phyloP scores from a whole-genome alignment of 768 basidiomycete species.

The Leccinum boreale region DNA sequence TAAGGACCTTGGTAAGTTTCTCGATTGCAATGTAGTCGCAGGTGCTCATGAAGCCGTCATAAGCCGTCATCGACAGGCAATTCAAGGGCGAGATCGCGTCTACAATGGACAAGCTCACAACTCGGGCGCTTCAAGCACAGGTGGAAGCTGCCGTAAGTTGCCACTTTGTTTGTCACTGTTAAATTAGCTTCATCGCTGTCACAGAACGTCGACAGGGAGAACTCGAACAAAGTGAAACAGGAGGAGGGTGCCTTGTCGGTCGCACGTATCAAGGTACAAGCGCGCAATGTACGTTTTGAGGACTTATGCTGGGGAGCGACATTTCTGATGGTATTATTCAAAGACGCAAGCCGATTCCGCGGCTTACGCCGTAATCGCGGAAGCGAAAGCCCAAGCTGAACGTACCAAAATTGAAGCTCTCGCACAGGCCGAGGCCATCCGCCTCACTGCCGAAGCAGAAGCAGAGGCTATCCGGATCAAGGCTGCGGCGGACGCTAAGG shows the following conservation, averaged over 20 bases:
- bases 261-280: constrained; percentile 70
- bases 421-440: constrained; percentile 74
- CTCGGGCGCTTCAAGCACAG: constrained; percentile 80
- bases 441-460: constrained; percentile 72
- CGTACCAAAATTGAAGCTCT: constrained; percentile 65
- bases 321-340: constrained; percentile 6
- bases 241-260: constrained; percentile 78
- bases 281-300: constrained; percentile 41
- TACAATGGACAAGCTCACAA: constrained; percentile 84
- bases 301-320: background rate
- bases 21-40: background rate
- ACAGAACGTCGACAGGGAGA: constrained; percentile 82
- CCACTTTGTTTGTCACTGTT: background rate
- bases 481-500: constrained; percentile 58
- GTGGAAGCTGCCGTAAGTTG: constrained; percentile 74
- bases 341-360: constrained; percentile 72
- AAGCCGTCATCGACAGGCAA: constrained; percentile 82
- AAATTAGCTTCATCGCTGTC: background rate
- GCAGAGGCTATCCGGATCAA: constrained; percentile 65
- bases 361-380: constrained; percentile 70
- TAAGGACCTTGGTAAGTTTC: constrained; percentile 65
- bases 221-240: constrained; percentile 84
- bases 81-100: constrained; percentile 87
- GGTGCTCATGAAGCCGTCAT: constrained; percentile 8
- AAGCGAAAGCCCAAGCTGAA: constrained; percentile 72